Conservation (phyloP, 177 flowering plant species). For the Vitis hybrid region DNA sequence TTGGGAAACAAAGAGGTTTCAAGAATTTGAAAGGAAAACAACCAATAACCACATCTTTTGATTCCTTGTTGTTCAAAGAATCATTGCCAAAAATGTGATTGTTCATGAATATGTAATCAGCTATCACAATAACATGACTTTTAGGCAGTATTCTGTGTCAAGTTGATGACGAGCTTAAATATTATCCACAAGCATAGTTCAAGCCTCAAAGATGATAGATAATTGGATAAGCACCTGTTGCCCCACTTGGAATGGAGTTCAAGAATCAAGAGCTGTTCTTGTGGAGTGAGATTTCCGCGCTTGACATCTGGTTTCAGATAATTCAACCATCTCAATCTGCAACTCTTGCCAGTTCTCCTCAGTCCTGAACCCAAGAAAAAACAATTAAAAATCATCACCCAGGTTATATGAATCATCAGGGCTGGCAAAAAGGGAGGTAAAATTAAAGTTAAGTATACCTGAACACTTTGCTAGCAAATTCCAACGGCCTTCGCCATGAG, state of each 20-base stretch:
- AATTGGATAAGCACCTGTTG: constrained; percentile 47
- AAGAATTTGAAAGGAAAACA: not conserved
- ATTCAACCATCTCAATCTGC: constrained; percentile 84
- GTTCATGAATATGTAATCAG: not conserved
- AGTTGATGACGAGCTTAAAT: not conserved
- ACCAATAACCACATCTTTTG: not conserved
- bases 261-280: constrained; percentile 77
- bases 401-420: not conserved
- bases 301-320: constrained; percentile 77
- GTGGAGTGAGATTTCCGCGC: constrained; percentile 67
- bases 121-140: not conserved
- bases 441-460: constrained; percentile 32
- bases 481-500: constrained; percentile 85
- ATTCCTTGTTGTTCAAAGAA: too few species aligned
- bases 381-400: not conserved
- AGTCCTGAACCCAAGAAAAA: constrained; percentile 37
- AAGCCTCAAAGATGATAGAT: not conserved
- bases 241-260: constrained; percentile 90
- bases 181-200: not conserved
- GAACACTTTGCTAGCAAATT: constrained; percentile 62
- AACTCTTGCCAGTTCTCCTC: constrained; percentile 85
- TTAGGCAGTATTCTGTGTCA: not conserved
- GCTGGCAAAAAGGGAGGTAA: not conserved
- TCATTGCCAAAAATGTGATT: not conserved
- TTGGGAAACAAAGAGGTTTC: not conserved